phyloP scores from a whole-genome alignment of 306 rosid species.

The Calophaca sinica region DNA sequence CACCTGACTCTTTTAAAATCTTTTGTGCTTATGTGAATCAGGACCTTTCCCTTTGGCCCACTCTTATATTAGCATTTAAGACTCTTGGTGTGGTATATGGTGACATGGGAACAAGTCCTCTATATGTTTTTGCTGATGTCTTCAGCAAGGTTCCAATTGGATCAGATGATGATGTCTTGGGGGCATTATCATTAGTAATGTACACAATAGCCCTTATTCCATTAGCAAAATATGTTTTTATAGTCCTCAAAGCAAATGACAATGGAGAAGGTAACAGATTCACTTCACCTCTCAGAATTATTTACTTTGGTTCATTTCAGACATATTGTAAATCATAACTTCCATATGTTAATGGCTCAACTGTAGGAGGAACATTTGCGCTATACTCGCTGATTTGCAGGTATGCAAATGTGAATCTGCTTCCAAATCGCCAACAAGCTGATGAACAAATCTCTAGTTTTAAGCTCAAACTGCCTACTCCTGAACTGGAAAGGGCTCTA shows the following conservation, averaged over 20 bases:
- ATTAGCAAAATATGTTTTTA: constrained; percentile 84
- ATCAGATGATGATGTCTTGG: constrained; percentile 83
- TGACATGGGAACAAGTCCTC: constrained; percentile 96
- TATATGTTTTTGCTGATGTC: constrained; percentile 91
- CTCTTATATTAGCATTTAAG: constrained; percentile 79
- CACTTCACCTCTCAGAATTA: constrained; percentile 19
- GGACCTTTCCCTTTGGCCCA: constrained; percentile 73
- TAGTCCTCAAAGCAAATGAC: constrained; percentile 97
- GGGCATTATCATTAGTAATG: constrained; percentile 93
- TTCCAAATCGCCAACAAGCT: constrained; percentile 91
- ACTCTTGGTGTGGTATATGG: constrained; percentile 99
- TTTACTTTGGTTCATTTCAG: constrained; percentile 38
- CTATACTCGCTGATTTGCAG: constrained; percentile 95
- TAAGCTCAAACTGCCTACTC: constrained; percentile 92
- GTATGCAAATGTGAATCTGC: constrained; percentile 83
- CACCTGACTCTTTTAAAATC: constrained; percentile 20
- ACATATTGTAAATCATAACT: constrained; percentile 6
- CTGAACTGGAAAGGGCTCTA: constrained; percentile 91
- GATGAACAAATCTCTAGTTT: constrained; percentile 90
- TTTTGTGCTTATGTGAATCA: constrained; percentile 54
- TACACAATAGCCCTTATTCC: constrained; percentile 93
- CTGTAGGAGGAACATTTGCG: constrained; percentile 97
- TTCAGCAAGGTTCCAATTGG: constrained; percentile 79
- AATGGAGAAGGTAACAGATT: constrained; percentile 83
- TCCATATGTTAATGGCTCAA: constrained; percentile 40